Evolutionary conservation across 1,284 basidiomycete species (phyloP).

Genomic region (Mycena sp.): DNA sequence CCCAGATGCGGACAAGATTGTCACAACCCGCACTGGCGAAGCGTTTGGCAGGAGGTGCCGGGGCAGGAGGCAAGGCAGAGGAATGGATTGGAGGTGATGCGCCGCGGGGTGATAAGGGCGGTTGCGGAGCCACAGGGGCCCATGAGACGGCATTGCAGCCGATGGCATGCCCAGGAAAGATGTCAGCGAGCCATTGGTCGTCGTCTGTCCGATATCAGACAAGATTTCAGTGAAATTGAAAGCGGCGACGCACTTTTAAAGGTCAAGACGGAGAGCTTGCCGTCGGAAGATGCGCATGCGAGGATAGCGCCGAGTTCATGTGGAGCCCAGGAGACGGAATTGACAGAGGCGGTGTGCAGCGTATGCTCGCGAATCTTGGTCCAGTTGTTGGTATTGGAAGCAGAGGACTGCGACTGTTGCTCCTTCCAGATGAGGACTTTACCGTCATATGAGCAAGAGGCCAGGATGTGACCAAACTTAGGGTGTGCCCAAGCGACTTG

Average conservation of each 20-base stretch:
- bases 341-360: constrained; percentile 94
- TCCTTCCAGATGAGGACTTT: constrained; percentile 99
- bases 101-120: constrained; percentile 72
- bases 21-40: constrained; percentile 98
- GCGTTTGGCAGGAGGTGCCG: constrained; percentile 72
- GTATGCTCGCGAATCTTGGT: constrained; percentile 97
- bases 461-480: constrained; percentile 95
- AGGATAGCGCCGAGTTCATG: constrained; percentile 97
- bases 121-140: constrained; percentile 92
- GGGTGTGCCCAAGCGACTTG: constrained; percentile 99
- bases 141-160: constrained; percentile 98
- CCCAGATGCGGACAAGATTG: constrained; percentile 96
- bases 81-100: constrained; percentile 54
- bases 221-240: neutral
- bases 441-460: constrained; percentile 97
- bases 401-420: constrained; percentile 64
- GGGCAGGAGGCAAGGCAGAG: constrained; percentile 52
- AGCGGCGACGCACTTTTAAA: constrained; percentile 91
- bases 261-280: constrained; percentile 95
- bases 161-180: constrained; percentile 96
- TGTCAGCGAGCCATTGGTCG: constrained; percentile 95
- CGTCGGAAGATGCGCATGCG: constrained; percentile 98
- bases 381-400: constrained; percentile 77
- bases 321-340: constrained; percentile 98
- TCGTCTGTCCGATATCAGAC: constrained; percentile 51